Conservation (phyloP, 345 rosid genomes). For the Euphorbia tirucalli region DNA sequence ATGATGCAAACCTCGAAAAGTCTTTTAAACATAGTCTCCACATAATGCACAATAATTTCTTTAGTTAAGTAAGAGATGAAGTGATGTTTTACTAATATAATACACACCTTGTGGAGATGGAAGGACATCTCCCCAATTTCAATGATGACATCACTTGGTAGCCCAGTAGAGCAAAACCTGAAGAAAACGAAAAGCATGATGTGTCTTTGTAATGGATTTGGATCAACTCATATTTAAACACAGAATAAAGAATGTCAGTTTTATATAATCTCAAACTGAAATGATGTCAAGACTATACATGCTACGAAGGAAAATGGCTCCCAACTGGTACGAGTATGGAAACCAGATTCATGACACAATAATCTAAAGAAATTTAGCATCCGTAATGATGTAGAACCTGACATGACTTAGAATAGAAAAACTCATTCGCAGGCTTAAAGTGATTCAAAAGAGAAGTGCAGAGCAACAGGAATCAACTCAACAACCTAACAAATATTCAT, state of each 20-base stretch:
- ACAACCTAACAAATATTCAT: too few relatives aligned
- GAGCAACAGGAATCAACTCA: too few relatives aligned
- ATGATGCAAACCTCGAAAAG: neutral
- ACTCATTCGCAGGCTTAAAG: too few relatives aligned
- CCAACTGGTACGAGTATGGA: neutral
- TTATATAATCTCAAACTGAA: neutral
- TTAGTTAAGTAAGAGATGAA: neutral
- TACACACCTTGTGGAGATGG: conserved; percentile 77
- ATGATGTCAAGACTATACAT: neutral
- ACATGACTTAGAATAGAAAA: neutral
- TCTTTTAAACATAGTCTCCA: neutral
- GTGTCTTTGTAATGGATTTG: conserved; percentile 5
- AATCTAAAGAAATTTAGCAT: neutral
- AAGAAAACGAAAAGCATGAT: neutral
- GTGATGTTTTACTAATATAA: neutral
- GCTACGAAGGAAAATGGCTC: neutral
- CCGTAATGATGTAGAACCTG: neutral
- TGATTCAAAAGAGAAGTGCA: too few relatives aligned
- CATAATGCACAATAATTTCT: neutral
- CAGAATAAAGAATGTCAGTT: too few relatives aligned
- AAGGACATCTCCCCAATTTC: conserved; percentile 71
- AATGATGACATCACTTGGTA: conserved; percentile 68
- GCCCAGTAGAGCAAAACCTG: conserved; percentile 78
- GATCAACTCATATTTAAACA: neutral
- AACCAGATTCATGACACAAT: neutral